Conservation (phyloP, 2,329 filamentous ascomycete species). For the Colletotrichum incanum region DNA sequence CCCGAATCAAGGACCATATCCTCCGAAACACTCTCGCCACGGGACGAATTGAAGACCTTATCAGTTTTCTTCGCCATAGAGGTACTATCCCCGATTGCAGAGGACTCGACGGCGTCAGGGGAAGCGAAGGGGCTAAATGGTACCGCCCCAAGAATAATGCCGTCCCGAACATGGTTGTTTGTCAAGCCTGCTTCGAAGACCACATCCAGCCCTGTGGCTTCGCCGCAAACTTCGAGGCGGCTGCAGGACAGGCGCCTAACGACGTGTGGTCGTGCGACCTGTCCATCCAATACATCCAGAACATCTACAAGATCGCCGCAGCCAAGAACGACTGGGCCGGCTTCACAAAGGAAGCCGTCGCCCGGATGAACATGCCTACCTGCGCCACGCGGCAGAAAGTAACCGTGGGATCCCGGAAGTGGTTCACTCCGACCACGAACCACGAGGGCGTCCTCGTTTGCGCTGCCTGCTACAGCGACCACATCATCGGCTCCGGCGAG, state of each 20-base stretch:
- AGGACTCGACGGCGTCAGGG: conserved; percentile 44
- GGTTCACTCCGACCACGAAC: conserved; percentile 51
- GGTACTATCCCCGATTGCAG: conserved; percentile 50
- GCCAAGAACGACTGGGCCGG: conserved; percentile 49
- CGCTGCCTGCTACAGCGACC: conserved; percentile 56
- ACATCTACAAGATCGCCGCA: conserved; percentile 47
- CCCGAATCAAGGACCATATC: conserved; percentile 52
- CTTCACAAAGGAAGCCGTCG: conserved; percentile 52
- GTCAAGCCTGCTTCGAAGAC: conserved; percentile 58
- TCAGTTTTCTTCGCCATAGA: conserved; percentile 51
- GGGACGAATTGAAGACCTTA: conserved; percentile 47
- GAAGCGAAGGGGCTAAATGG: conserved; percentile 51
- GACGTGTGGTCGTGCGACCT: conserved; percentile 57
- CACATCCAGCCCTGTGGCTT: conserved; percentile 49
- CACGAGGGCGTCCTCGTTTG: conserved; percentile 52
- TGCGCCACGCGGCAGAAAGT: conserved; percentile 49
- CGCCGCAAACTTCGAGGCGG: conserved; percentile 49
- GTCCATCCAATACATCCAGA: conserved; percentile 50
- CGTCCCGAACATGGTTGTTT: conserved; percentile 54
- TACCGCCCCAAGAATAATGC: conserved; percentile 49
- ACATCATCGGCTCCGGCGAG: conserved; percentile 51
- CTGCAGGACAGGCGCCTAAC: conserved; percentile 45
- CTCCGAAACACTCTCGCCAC: conserved; percentile 50
- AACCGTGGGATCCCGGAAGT: conserved; percentile 48
- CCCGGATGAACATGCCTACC: conserved; percentile 46